phyloP scores from a whole-genome alignment of 225 moss, liverwort and hornwort genomes.

The Takakia lepidozioides region DNA sequence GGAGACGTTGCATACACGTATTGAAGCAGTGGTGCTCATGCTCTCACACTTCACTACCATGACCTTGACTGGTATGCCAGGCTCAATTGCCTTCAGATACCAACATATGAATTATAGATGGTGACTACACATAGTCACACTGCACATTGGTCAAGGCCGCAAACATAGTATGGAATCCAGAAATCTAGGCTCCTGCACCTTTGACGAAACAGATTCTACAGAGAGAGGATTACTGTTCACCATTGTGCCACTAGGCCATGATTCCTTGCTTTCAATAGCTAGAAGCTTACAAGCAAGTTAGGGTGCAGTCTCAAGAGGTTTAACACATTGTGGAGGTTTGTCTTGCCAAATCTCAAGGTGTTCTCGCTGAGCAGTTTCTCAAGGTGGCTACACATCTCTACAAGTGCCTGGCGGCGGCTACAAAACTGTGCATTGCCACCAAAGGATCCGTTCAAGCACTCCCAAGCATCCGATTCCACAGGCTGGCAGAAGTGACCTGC shows the following conservation, averaged over 20 bases:
- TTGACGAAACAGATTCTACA: no score
- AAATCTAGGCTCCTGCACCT: no score
- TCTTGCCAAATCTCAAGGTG: constrained; percentile 53
- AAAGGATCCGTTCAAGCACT: constrained; percentile 63
- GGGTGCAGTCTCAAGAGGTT: no score
- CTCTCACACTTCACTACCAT: constrained; percentile 60
- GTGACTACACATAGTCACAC: neutral
- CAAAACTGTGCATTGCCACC: constrained; percentile 76
- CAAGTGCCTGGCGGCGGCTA: constrained; percentile 72
- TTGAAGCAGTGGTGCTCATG: constrained; percentile 61
- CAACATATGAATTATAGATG: no score
- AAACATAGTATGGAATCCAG: no score
- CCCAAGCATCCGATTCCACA: constrained; percentile 63
- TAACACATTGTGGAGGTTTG: no score
- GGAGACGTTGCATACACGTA: constrained; percentile 51
- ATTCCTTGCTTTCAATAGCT: no score
- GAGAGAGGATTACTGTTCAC: no score
- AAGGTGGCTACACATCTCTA: constrained; percentile 64
- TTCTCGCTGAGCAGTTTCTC: constrained; percentile 60
- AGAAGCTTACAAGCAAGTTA: no score
- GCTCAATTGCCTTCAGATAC: no score
- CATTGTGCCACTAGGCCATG: no score
- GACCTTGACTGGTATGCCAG: constrained; percentile 57
- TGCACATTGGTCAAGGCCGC: neutral
- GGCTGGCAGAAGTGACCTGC: constrained; percentile 75